Percentiles rank a stretch among this genome's conserved stretches.
Conservation (phyloP, 352 stramenopile species). For the Phytophthora citrophthora region DNA sequence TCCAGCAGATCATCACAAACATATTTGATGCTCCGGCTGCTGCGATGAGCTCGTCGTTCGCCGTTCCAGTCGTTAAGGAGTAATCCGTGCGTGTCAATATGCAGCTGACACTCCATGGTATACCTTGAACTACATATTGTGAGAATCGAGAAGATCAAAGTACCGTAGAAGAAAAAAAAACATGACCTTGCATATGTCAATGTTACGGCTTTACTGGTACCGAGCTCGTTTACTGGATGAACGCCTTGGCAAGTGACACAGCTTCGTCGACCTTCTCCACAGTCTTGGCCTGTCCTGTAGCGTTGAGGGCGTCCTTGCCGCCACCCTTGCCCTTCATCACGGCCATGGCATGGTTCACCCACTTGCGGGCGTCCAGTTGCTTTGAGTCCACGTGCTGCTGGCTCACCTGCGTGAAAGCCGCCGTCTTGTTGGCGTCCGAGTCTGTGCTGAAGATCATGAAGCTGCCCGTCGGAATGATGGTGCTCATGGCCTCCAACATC, state of each 20-base stretch:
- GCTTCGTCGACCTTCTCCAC: conserved; percentile 73
- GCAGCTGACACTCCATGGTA: not conserved
- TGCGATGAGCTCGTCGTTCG: conserved; percentile 6
- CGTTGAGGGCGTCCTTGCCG: conserved; percentile 89
- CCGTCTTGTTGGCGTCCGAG: conserved; percentile 91
- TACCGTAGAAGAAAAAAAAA: too few species aligned
- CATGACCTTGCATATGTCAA: too few species aligned
- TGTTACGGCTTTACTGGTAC: too few species aligned
- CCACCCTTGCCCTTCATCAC: conserved; percentile 95
- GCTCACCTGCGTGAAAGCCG: conserved; percentile 94
- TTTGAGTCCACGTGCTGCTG: conserved; percentile 72
- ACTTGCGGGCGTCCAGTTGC: conserved; percentile 91
- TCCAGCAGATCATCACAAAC: conserved; percentile 34
- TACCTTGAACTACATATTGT: too few species aligned
- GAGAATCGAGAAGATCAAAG: too few species aligned
- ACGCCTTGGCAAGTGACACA: conserved; percentile 69
- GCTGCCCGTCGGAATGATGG: conserved; percentile 81
- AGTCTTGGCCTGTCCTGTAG: conserved; percentile 84
- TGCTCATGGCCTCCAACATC: conserved; percentile 92
- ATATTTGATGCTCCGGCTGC: conserved; percentile 26
- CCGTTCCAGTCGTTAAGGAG: conserved; percentile 21
- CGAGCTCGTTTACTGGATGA: conserved; percentile 41
- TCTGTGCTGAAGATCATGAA: conserved; percentile 95
- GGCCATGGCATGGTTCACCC: conserved; percentile 92
- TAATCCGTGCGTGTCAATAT: conserved; percentile 1